phyloP scores from a whole-genome alignment of 163 green algal genomes.

The Chlamydomonas reinhardtii region DNA sequence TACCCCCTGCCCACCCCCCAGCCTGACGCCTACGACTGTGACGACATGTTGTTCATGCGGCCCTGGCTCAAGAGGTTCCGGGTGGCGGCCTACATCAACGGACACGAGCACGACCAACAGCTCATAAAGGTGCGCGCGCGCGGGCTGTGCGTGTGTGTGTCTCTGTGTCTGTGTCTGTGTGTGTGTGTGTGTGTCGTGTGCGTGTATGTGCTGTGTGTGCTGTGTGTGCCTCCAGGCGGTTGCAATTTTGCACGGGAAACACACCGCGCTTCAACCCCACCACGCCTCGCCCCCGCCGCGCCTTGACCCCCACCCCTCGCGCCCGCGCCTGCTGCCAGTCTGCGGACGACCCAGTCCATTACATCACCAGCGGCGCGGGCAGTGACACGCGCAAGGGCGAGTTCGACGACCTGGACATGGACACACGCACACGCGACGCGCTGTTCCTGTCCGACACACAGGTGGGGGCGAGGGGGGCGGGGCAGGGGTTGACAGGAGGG shows the following conservation, averaged over 20 bases:
- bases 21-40: slow-evolving; percentile 46
- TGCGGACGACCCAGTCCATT: slow-evolving; percentile 41
- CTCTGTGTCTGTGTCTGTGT: no score
- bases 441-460: slow-evolving; percentile 53
- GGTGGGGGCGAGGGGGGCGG: neutral
- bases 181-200: no score
- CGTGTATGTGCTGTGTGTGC: no score
- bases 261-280: no score
- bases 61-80: slow-evolving; percentile 52
- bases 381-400: slow-evolving; percentile 54
- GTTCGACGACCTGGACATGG: slow-evolving; percentile 1
- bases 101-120: slow-evolving; percentile 86
- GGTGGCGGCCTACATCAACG: slow-evolving; percentile 70
- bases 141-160: no score
- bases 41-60: slow-evolving; percentile 63
- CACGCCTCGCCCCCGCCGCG: neutral
- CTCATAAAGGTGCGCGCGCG: slow-evolving; percentile 41
- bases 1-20: neutral
- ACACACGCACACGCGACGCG: slow-evolving; percentile 2
- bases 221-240: no score
- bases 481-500: neutral
- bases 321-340: neutral
- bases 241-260: no score
- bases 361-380: slow-evolving; percentile 67
- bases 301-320: neutral